Percentiles rank a stretch among this genome's conserved stretches.
Conservation (phyloP, 345 rosid genomes). For the Lagerstroemia speciosa region DNA sequence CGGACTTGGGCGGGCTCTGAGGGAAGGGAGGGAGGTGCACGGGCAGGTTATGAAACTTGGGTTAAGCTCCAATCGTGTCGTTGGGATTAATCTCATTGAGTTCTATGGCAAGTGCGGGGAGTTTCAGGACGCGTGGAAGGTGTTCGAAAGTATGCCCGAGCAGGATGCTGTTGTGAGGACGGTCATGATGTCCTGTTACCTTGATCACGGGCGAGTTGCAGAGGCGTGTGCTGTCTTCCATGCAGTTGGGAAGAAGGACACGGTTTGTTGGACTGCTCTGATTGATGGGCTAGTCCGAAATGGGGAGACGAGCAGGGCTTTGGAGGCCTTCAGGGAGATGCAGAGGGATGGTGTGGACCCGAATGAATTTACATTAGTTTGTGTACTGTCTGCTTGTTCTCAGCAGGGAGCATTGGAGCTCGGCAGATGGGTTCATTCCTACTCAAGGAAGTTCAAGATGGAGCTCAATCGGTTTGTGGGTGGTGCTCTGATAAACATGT, state of each 20-base stretch:
- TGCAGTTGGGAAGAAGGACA: conserved; percentile 37
- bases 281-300: conserved; percentile 54
- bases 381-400: conserved; percentile 55
- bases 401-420: conserved; percentile 52
- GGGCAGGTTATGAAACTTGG: conserved; percentile 51
- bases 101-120: conserved; percentile 34
- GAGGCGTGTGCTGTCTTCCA: conserved; percentile 33
- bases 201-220: conserved; percentile 31
- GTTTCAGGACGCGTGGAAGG: conserved; percentile 25
- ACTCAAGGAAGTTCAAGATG: conserved; percentile 26
- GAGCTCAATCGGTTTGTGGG: conserved; percentile 42
- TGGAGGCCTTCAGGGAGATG: conserved; percentile 50
- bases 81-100: conserved; percentile 38
- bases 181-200: conserved; percentile 39
- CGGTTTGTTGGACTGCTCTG: conserved; percentile 66
- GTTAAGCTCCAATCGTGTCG: conserved; percentile 31
- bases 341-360: conserved; percentile 36
- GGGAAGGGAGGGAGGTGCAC: conserved; percentile 43
- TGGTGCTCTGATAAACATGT: conserved; percentile 59
- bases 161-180: conserved; percentile 32
- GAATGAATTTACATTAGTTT: conserved; percentile 50
- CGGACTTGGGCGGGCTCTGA: conserved; percentile 15
- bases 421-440: conserved; percentile 56
- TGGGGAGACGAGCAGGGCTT: conserved; percentile 48
- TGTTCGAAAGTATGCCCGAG: conserved; percentile 51